These are phyloP conservation scores for Microdochium bolleyi DNA, from an alignment of 2,329 filamentous ascomycete genomes.

Conservation along the genomic window DNA sequence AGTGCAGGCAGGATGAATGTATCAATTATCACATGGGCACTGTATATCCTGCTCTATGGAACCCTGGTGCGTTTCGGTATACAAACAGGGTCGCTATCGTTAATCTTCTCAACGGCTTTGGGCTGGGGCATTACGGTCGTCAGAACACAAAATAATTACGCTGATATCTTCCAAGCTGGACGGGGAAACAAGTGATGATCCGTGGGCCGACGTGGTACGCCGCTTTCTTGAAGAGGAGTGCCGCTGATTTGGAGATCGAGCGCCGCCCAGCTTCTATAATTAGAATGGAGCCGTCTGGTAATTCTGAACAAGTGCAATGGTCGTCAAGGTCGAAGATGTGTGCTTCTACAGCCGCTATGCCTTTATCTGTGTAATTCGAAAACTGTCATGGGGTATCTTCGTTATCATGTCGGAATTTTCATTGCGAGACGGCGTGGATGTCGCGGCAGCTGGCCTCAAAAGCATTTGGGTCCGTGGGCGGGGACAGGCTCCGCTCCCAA, in stretches of 20 bases:
- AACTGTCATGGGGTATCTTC: neutral
- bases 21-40: too few species aligned
- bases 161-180: too few species aligned
- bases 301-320: neutral
- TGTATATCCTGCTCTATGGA: neutral
- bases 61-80: neutral
- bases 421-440: neutral
- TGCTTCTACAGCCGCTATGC: neutral
- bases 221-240: too few species aligned
- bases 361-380: neutral
- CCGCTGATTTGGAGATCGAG: too few species aligned
- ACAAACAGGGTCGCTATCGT: neutral
- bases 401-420: neutral
- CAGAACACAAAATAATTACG: neutral
- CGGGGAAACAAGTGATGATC: too few species aligned
- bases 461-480: constrained; percentile 22
- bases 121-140: neutral
- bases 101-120: neutral
- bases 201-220: too few species aligned
- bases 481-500: constrained; percentile 74
- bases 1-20: too few species aligned
- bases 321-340: neutral
- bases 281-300: too few species aligned
- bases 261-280: too few species aligned
- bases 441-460: neutral